A percentile compares a stretch with the other conserved stretches of the same genome.
phyloP scores from a whole-genome alignment of 345 rosid genomes.

The Gossypium anomalum region DNA sequence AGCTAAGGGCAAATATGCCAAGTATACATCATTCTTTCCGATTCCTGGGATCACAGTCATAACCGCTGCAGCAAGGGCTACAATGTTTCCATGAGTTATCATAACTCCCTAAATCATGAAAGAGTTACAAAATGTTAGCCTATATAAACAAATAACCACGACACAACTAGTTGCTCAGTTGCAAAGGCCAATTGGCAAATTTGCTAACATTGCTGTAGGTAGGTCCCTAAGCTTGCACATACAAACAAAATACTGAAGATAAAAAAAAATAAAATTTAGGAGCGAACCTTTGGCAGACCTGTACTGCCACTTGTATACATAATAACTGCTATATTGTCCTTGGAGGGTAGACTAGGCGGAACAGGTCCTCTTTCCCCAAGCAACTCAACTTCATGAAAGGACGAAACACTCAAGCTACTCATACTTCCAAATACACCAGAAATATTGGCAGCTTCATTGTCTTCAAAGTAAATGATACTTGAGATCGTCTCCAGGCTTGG shows the following conservation, averaged over 20 bases:
- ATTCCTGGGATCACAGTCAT: conserved; percentile 59
- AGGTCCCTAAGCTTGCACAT: neutral
- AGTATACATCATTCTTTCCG: conserved; percentile 45
- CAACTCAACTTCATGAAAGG: conserved; percentile 74
- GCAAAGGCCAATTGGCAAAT: conserved; percentile 2
- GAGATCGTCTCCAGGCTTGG: conserved; percentile 49
- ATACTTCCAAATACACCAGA: conserved; percentile 27
- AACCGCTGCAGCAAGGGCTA: conserved; percentile 82
- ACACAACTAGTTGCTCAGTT: neutral
- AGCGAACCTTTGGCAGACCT: conserved; percentile 80
- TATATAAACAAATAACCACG: neutral
- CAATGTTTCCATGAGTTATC: conserved; percentile 80
- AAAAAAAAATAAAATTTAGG: neutral
- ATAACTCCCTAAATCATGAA: conserved; percentile 69
- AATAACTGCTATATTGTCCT: conserved; percentile 64
- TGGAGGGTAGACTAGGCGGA: conserved; percentile 58
- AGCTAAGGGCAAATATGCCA: conserved; percentile 91
- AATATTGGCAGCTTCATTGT: conserved; percentile 40
- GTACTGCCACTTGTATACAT: conserved; percentile 98
- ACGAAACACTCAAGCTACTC: conserved; percentile 48
- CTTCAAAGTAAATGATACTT: conserved; percentile 74
- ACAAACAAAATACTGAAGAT: neutral
- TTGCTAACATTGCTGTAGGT: neutral
- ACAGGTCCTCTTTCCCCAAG: conserved; percentile 52
- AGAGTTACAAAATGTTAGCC: conserved; percentile 22